Conservation (phyloP, 208 protist genomes). For the Crithidia bombi region DNA sequence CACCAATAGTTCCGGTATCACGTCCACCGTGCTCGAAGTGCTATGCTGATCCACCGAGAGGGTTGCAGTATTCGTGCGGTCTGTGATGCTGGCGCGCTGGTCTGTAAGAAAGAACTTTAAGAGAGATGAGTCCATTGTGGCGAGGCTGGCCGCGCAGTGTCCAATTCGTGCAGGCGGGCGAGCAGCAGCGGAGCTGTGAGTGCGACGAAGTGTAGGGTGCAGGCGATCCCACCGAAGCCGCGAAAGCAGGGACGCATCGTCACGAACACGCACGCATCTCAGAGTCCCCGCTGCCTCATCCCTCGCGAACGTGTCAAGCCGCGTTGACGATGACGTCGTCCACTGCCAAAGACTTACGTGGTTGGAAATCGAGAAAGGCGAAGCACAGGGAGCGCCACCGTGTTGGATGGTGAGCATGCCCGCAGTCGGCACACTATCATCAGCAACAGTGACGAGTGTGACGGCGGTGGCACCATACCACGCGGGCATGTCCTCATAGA, state of each 20-base stretch:
- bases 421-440: background rate
- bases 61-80: background rate
- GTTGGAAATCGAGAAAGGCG: conserved; percentile 23
- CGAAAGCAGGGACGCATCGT: conserved; percentile 24
- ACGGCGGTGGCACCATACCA: conserved; percentile 48
- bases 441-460: conserved; percentile 10
- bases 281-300: conserved; percentile 12
- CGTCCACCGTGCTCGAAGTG: background rate
- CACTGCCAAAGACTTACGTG: conserved; percentile 28
- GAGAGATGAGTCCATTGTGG: conserved; percentile 8
- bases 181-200: background rate
- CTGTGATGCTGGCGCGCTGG: background rate
- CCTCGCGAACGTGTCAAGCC: background rate
- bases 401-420: conserved; percentile 27
- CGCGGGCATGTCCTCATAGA: conserved; percentile 41
- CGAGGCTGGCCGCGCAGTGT: conserved; percentile 31
- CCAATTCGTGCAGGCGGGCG: conserved; percentile 33
- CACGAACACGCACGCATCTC: conserved; percentile 16
- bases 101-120: conserved; percentile 33
- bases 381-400: conserved; percentile 33
- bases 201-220: conserved; percentile 30
- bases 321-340: background rate
- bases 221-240: conserved; percentile 18
- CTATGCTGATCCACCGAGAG: background rate
- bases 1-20: background rate